phyloP scores from a whole-genome alignment of 2,329 filamentous ascomycete species.

The Aspergillus sojae region DNA sequence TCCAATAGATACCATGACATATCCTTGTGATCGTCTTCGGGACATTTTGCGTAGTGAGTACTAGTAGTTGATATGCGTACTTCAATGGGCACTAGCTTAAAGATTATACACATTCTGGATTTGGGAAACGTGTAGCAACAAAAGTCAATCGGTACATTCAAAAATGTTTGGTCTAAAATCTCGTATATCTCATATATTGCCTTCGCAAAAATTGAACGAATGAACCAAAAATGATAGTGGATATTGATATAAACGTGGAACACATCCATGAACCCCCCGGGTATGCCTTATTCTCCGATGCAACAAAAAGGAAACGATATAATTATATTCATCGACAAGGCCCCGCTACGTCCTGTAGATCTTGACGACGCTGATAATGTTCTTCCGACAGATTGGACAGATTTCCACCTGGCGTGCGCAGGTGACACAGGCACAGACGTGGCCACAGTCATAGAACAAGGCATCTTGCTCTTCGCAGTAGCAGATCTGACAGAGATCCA shows the following conservation, averaged over 20 bases:
- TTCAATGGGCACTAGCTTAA: background rate
- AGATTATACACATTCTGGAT: background rate
- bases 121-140: background rate
- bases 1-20: slow-evolving; percentile 18
- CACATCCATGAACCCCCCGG: slow-evolving; percentile 16
- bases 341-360: slow-evolving; percentile 50
- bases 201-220: background rate
- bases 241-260: background rate
- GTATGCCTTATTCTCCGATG: slow-evolving; percentile 24
- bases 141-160: background rate
- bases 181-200: background rate
- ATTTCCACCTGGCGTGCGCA: slow-evolving; percentile 62
- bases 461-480: slow-evolving; percentile 63
- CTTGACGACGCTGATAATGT: slow-evolving; percentile 60
- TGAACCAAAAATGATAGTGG: background rate
- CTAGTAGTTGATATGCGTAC: background rate
- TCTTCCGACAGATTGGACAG: slow-evolving; percentile 64
- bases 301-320: slow-evolving; percentile 2
- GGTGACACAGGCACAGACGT: slow-evolving; percentile 62
- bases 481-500: slow-evolving; percentile 63
- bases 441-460: slow-evolving; percentile 65
- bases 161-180: background rate
- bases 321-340: background rate
- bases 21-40: background rate
- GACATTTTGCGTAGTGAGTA: background rate